A percentile compares a stretch with the other conserved stretches of the same genome.
Evolutionary conservation across 1,284 basidiomycete species (phyloP).

Genomic region (Mycosarcoma mackinlayi): DNA sequence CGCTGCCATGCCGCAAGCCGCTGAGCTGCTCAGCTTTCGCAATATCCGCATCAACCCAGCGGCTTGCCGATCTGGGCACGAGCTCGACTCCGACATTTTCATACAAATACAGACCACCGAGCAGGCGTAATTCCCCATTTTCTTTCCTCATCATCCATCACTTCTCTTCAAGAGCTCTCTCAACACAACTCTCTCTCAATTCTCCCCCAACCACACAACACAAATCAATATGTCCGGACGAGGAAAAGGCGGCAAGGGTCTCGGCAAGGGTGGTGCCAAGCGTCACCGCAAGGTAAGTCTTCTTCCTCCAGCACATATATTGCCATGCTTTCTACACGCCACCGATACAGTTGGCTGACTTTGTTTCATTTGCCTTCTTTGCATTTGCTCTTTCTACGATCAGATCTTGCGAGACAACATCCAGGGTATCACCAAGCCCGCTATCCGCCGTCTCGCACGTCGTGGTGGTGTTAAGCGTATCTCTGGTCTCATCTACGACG

Average conservation of each 20-base stretch:
- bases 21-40: background rate
- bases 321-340: background rate
- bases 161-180: constrained; percentile 42
- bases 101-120: constrained; percentile 47
- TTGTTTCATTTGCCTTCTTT: background rate
- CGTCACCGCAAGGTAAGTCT: constrained; percentile 68
- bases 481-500: constrained; percentile 92
- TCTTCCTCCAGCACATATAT: no score
- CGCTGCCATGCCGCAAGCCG: background rate
- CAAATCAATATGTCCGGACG: constrained; percentile 63
- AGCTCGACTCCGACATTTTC: constrained; percentile 35
- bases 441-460: constrained; percentile 93
- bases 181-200: constrained; percentile 23
- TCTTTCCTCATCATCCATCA: constrained; percentile 35
- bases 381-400: background rate
- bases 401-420: constrained; percentile 67
- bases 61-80: constrained; percentile 32
- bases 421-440: constrained; percentile 84
- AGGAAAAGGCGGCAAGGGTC: constrained; percentile 69
- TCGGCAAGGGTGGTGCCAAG: constrained; percentile 69
- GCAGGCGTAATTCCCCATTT: constrained; percentile 36
- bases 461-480: constrained; percentile 75
- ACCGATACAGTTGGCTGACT: constrained; percentile 19
- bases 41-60: constrained; percentile 6
- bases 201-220: constrained; percentile 31